Conservation (phyloP, 495 filamentous ascomycete genomes). For the Penicillium tannophilum region DNA sequence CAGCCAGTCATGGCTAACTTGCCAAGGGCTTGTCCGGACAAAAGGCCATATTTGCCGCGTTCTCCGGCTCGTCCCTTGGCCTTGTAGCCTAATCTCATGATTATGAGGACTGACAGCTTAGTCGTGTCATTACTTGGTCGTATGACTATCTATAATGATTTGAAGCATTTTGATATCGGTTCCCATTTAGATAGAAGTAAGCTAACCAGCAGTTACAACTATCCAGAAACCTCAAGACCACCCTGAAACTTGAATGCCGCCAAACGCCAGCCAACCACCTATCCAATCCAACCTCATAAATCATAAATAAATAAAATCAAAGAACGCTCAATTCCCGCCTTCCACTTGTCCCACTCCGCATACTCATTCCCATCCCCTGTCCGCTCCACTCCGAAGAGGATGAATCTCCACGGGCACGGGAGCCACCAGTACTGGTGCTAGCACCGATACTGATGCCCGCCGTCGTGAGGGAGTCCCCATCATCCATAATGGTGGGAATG, state of each 20-base stretch:
- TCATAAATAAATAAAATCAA: constrained; percentile 13
- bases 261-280: background rate
- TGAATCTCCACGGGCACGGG: constrained; percentile 26
- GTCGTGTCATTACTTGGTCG: too few species aligned
- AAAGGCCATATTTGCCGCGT: too few species aligned
- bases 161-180: too few species aligned
- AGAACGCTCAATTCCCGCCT: constrained; percentile 39
- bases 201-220: background rate
- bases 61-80: too few species aligned
- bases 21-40: too few species aligned
- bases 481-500: constrained; percentile 21
- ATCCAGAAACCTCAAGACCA: background rate
- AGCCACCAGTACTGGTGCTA: constrained; percentile 29
- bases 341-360: constrained; percentile 24
- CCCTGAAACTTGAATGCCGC: background rate
- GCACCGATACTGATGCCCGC: constrained; percentile 31
- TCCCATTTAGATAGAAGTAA: too few species aligned
- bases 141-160: too few species aligned
- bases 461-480: constrained; percentile 29
- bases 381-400: constrained; percentile 35
- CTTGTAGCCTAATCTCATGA: too few species aligned
- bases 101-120: too few species aligned
- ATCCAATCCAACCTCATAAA: constrained; percentile 2
- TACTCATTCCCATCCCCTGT: constrained; percentile 24
- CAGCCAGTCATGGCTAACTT: too few species aligned